Base-by-base conservation (phyloP, 2,329 filamentous ascomycete species). In the Bipolaris zeicola region DNA sequence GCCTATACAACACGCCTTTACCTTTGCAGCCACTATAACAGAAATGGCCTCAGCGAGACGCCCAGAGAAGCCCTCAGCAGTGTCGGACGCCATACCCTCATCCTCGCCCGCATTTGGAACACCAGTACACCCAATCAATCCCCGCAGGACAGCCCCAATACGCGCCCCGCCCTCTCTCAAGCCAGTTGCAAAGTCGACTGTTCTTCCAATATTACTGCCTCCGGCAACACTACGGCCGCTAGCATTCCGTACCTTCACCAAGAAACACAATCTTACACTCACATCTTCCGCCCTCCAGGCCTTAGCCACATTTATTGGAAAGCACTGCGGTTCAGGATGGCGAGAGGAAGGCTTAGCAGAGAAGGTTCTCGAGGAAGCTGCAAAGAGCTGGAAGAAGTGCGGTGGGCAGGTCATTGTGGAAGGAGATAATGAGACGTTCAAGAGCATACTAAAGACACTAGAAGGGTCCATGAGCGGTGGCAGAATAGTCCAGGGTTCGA, bases 321-420 rank as follows among this genome's bases (percentile, higher is more conserved):
- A 91, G 66, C 90, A 96, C 76, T 99, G 95, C 75, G 95, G 95
- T 33, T 93, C 93, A 55, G 92, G 88, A 87, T 99, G 95, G 95
- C 87, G 94, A 68, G 93, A 98, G 79, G 92, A 96, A 74, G 94
- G 96, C 0, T 81, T 97, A 31, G 95, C 93, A 2, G 96, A 99
- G 76, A 89, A 89, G 64, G 91, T 97, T 11, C 79, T 99, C 34
- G 95, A 99, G 69, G 95, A 98, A 76, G 87, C 93, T 6, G 93
- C 95, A 1, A 89, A 90, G 75, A 85, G 86, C 65, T 99, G 95
- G 96, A 98, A 97, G 80, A 91, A 89, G 64, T 84, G 89, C 57
- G 92, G 91, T 72, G 92, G 92, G 1, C 91, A 91, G 20, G 90
- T 96, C 51, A 96, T 99, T 63, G 90, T 99, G 2, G 92, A 97